Base-by-base conservation (phyloP, 805 yeast species). In the Maudiozyma bulderi region DNA sequence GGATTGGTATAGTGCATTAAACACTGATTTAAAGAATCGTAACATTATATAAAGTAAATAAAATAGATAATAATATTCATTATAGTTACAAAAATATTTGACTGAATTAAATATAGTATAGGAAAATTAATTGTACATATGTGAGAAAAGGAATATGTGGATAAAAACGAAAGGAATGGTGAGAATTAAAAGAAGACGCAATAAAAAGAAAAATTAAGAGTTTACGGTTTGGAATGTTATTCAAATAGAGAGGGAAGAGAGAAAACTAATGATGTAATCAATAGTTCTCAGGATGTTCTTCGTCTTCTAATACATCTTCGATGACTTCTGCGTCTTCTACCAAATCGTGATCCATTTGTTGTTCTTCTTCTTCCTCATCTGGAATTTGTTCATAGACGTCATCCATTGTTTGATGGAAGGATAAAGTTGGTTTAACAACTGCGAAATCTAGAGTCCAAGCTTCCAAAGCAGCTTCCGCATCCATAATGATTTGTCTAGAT, bases 391-490 rank as follows among this genome's bases (percentile, higher is more conserved):
- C 78, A 61, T 77, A 74, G 51, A 71, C 78, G 39, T 82, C 90
- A 51, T 84, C 82, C 52, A 75, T 77, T 50, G 82, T 76, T 59
- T 84, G 87, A 64, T 85, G 87, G 73, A 87, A 80, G 14, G 95
- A 85, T 64, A 89, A 79, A 55, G 96, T 78, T 62, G 96, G 96
- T 78, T 87, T 90, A 63, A 91, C 95, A 54, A 82, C 90, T 59
- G 98, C 96, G 65, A 83, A 79, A 72, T 93, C 98, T 64, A 90
- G 78, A 59, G 98, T 93, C 99, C 99, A 91, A 54, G 88, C 79
- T 54, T 95, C 95, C 64, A 91, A 79, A 54, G 97, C 95, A 60
- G 82, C 84, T 77, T 91, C 99, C 59, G 95, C 93, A 70, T 91
- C 98, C 68, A 89, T 85, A 65, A 93, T 89, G 74, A 93, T 88